Conservation (phyloP, 2,329 filamentous ascomycete species). For the Sporothrix inflata region DNA sequence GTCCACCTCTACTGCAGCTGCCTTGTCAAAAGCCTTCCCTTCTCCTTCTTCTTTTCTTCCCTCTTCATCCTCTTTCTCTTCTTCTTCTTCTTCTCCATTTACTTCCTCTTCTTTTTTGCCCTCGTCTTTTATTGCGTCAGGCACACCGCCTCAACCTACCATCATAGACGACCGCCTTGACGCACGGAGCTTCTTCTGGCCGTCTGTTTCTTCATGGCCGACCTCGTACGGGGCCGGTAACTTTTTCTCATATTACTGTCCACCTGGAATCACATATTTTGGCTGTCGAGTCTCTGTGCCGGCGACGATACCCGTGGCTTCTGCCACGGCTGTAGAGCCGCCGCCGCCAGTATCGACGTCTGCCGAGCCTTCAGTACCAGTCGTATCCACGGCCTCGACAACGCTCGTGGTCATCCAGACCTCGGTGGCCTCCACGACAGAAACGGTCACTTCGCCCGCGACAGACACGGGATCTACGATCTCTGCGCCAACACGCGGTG, state of each 20-base stretch:
- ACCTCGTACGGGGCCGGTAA: neutral
- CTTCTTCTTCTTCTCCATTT: neutral
- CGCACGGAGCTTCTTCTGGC: neutral
- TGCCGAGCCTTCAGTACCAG: no score
- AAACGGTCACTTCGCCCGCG: neutral
- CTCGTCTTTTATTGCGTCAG: neutral
- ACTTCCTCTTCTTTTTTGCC: neutral
- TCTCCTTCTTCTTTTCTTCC: neutral
- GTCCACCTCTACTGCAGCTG: neutral
- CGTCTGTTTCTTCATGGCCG: slow-evolving; percentile 8
- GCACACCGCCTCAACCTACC: neutral
- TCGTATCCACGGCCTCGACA: neutral
- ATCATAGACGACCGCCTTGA: neutral
- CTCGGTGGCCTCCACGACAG: neutral
- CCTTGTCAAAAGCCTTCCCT: neutral
- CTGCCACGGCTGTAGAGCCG: slow-evolving; percentile 20
- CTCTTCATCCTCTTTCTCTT: neutral
- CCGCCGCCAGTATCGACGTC: neutral
- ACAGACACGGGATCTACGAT: neutral
- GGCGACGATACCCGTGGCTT: slow-evolving; percentile 3
- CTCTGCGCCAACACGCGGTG: neutral
- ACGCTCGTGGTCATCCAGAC: neutral
- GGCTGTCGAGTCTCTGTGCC: neutral
- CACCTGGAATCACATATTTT: neutral
- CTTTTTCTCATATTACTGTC: slow-evolving; percentile 4